A percentile compares a stretch with the other conserved stretches of the same genome.
phyloP scores from a whole-genome alignment of 257 asterid genomes.

The Coffea eugenioides region DNA sequence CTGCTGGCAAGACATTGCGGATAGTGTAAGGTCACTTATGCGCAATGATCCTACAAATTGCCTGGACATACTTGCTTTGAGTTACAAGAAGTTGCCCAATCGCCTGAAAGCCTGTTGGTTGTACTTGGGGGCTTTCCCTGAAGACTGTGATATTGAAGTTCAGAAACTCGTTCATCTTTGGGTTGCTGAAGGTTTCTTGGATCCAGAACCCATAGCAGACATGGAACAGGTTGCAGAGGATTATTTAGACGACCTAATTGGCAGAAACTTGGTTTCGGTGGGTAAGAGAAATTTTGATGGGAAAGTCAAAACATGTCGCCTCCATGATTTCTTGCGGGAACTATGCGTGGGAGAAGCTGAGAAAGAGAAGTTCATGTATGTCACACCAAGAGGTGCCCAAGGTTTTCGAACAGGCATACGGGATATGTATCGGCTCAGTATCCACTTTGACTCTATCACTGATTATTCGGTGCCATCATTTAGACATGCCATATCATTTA shows the following conservation, averaged over 20 bases:
- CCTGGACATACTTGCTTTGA: constrained; percentile 16
- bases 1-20: not conserved
- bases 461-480: constrained; percentile 17
- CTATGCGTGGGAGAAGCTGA: constrained; percentile 36
- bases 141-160: constrained; percentile 35
- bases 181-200: constrained; percentile 41
- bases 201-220: not conserved
- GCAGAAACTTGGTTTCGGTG: constrained; percentile 29
- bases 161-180: constrained; percentile 26
- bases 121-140: constrained; percentile 40
- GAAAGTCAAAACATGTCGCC: constrained; percentile 31
- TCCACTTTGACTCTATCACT: constrained; percentile 15
- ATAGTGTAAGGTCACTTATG: not conserved
- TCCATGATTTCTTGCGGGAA: constrained; percentile 33
- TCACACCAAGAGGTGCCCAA: not conserved
- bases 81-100: constrained; percentile 31
- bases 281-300: constrained; percentile 17
- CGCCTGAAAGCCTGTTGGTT: constrained; percentile 34
- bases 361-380: constrained; percentile 29
- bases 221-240: constrained; percentile 34
- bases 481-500: not conserved
- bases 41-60: not conserved
- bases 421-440: constrained; percentile 15
- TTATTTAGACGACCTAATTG: constrained; percentile 34
- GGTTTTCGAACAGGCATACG: not conserved